Conservation (phyloP, 768 basidiomycete species). For the Panaeolus papilionaceus region DNA sequence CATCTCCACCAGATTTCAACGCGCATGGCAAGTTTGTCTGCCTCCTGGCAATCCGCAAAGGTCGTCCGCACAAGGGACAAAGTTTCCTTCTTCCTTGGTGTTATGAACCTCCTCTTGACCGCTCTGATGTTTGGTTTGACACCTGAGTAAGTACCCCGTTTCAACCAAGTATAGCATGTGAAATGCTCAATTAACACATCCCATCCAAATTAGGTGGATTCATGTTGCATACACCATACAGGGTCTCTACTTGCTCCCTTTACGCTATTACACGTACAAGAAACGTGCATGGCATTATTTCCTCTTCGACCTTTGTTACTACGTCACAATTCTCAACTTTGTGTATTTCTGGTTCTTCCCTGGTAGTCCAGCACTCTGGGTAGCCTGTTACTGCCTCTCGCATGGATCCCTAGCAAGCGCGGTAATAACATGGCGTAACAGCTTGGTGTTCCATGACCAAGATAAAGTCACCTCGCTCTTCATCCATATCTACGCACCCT, state of each 20-base stretch:
- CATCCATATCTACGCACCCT: slow-evolving; percentile 92
- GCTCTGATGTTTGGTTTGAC: slow-evolving; percentile 88
- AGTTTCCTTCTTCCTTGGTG: slow-evolving; percentile 92
- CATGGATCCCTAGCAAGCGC: slow-evolving; percentile 92
- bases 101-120: slow-evolving; percentile 86
- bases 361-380: slow-evolving; percentile 75
- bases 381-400: slow-evolving; percentile 92
- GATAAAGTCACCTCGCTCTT: slow-evolving; percentile 97
- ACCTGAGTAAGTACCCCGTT: slow-evolving; percentile 68
- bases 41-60: slow-evolving; percentile 93
- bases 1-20: slow-evolving; percentile 64
- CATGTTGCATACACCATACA: slow-evolving; percentile 88
- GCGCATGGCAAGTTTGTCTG: slow-evolving; percentile 77
- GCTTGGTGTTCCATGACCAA: slow-evolving; percentile 95
- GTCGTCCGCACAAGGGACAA: slow-evolving; percentile 84
- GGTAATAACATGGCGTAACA: slow-evolving; percentile 98
- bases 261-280: slow-evolving; percentile 89
- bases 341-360: slow-evolving; percentile 93
- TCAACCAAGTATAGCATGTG: not conserved
- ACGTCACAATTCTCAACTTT: slow-evolving; percentile 89
- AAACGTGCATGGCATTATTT: slow-evolving; percentile 95
- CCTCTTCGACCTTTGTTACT: slow-evolving; percentile 93
- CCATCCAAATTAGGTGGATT: slow-evolving; percentile 67
- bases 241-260: slow-evolving; percentile 78
- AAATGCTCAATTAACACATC: slow-evolving; percentile 18